These are phyloP conservation scores for Scheffersomyces segobiensis DNA, from an alignment of 1,139 yeast species.

Conservation along the genomic window DNA sequence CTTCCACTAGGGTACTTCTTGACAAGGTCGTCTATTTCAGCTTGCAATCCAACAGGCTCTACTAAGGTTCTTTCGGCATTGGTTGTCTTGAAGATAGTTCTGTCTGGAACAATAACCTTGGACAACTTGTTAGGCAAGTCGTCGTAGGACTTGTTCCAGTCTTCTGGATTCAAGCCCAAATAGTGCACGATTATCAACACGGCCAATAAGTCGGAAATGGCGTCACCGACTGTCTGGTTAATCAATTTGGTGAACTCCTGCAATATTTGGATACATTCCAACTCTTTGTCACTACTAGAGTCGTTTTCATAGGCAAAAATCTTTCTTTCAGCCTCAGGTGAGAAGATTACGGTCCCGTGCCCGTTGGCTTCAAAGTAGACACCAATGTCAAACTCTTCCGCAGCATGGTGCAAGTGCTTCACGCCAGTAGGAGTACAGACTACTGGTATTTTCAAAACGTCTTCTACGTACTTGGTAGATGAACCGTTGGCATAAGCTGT, in stretches of 20 bases:
- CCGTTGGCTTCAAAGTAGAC: constrained; percentile 98
- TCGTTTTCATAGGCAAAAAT: constrained; percentile 26
- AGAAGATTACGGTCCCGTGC: constrained; percentile 94
- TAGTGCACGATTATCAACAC: constrained; percentile 67
- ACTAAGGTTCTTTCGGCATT: constrained; percentile 85
- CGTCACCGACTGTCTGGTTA: constrained; percentile 97
- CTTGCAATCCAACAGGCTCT: constrained; percentile 78
- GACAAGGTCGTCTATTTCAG: constrained; percentile 66
- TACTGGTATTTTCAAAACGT: constrained; percentile 71
- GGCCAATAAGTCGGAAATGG: constrained; percentile 82
- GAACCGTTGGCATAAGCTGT: constrained; percentile 98
- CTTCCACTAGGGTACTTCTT: constrained; percentile 63
- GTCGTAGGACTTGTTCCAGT: constrained; percentile 76
- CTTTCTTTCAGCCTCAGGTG: constrained; percentile 51
- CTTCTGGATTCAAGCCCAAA: constrained; percentile 54
- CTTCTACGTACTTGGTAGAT: constrained; percentile 70
- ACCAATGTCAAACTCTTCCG: constrained; percentile 82
- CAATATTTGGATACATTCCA: constrained; percentile 54
- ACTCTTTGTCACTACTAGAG: constrained; percentile 17
- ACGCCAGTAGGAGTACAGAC: constrained; percentile 95
- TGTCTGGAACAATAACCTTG: constrained; percentile 81
- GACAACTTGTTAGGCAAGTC: constrained; percentile 86
- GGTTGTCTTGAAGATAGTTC: constrained; percentile 77
- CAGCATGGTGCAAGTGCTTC: constrained; percentile 90
- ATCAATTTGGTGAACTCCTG: constrained; percentile 65